These are phyloP conservation scores for Tarenaya hassleriana DNA, from an alignment of 345 rosid species.

Conservation along the genomic window DNA sequence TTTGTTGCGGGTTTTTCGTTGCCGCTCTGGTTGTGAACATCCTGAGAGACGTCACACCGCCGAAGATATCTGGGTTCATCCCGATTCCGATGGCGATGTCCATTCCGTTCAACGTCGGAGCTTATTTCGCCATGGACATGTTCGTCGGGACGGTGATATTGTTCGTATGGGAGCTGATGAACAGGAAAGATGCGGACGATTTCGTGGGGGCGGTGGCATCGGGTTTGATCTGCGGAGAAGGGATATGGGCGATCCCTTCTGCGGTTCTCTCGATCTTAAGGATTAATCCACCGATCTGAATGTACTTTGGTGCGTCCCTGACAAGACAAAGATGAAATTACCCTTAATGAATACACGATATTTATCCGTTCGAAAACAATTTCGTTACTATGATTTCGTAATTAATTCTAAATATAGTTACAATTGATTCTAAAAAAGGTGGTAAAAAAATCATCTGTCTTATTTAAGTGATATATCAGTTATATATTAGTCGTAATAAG, in stretches of 20 bases:
- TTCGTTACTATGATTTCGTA: too few relatives aligned
- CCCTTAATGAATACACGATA: too few relatives aligned
- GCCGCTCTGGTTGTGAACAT: conserved; percentile 62
- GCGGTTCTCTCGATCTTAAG: conserved; percentile 81
- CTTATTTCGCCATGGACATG: conserved; percentile 89
- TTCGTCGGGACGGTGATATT: conserved; percentile 73
- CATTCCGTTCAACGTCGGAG: conserved; percentile 79
- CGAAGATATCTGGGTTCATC: conserved; percentile 59
- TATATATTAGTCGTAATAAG: too few relatives aligned
- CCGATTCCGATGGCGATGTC: conserved; percentile 96
- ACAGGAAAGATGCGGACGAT: conserved; percentile 66
- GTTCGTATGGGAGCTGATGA: conserved; percentile 64
- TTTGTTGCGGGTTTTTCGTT: conserved; percentile 64
- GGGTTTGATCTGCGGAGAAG: conserved; percentile 86
- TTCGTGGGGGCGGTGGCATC: conserved; percentile 80
- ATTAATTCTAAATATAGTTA: too few relatives aligned
- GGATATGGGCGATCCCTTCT: conserved; percentile 87
- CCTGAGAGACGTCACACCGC: conserved; percentile 59
- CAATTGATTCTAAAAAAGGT: too few relatives aligned
- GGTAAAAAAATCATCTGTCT: too few relatives aligned
- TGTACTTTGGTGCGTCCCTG: conserved; percentile 73
- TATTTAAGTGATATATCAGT: too few relatives aligned
- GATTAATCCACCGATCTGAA: conserved; percentile 86
- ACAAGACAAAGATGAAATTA: conserved; percentile 35
- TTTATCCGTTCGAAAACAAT: too few relatives aligned